Evolutionary conservation across 495 filamentous ascomycete genomes (phyloP).

Genomic region (Tuber melanosporum): DNA sequence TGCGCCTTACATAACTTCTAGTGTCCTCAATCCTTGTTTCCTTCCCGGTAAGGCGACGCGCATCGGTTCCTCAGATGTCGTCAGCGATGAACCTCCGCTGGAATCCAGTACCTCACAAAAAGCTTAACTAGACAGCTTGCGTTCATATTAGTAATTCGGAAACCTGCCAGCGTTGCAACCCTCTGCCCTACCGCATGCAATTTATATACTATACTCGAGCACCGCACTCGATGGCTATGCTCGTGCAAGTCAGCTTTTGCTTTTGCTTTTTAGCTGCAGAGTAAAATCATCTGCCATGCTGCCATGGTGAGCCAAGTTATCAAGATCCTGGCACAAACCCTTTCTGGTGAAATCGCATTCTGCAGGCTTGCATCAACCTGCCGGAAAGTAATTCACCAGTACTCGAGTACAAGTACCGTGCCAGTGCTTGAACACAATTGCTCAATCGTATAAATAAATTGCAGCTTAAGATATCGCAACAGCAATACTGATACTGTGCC

Average conservation of each 20-base stretch:
- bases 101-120: background rate
- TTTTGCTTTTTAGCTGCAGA: background rate
- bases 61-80: background rate
- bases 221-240: background rate
- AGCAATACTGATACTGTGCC: background rate
- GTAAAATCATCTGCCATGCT: background rate
- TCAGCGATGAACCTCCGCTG: background rate
- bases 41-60: background rate
- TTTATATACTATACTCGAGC: too few relatives aligned
- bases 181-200: background rate
- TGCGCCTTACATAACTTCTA: background rate
- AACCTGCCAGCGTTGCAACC: background rate
- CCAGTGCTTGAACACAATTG: background rate
- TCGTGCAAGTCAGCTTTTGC: background rate
- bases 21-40: background rate
- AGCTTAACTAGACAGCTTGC: background rate
- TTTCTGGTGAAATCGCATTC: background rate
- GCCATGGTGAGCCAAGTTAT: background rate
- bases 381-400: background rate
- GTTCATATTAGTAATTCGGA: slow-evolving; percentile 1
- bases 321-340: background rate
- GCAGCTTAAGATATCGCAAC: background rate
- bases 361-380: background rate
- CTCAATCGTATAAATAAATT: background rate
- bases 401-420: too few relatives aligned